phyloP scores from a whole-genome alignment of 768 basidiomycete species.

The Lyophyllum decastes region DNA sequence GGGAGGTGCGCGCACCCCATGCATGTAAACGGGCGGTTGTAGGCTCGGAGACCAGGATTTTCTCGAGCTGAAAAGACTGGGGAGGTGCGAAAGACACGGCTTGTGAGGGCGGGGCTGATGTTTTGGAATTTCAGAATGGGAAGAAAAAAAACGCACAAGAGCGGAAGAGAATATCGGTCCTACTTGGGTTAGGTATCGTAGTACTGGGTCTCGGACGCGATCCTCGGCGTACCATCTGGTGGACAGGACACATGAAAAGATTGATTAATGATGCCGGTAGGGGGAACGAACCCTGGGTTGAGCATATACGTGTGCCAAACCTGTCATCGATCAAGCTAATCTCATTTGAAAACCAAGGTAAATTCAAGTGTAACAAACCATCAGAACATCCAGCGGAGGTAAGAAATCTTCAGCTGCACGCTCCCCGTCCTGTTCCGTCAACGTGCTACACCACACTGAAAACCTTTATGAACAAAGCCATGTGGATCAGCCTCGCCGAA shows the following conservation, averaged over 20 bases:
- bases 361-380: conserved; percentile 24
- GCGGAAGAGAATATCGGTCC: not conserved
- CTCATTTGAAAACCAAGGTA: too few relatives aligned
- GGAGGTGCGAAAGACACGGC: too few relatives aligned
- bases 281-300: conserved; percentile 10
- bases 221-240: conserved; percentile 17
- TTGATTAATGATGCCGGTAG: not conserved
- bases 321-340: too few relatives aligned
- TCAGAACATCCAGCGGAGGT: conserved; percentile 38
- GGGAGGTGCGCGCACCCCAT: conserved; percentile 3
- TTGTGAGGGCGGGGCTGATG: too few relatives aligned
- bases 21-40: not conserved
- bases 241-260: not conserved
- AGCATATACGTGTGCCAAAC: conserved; percentile 20
- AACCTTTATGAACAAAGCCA: not conserved
- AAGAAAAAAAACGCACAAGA: not conserved
- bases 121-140: not conserved
- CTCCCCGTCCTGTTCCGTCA: conserved; percentile 3
- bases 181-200: not conserved
- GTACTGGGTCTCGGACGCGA: not conserved
- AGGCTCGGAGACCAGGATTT: not conserved
- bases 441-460: not conserved
- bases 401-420: conserved; percentile 18
- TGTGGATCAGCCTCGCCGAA: not conserved
- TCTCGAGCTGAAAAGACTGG: not conserved